These are phyloP conservation scores for Anthracocystis panici-leucophaei DNA, from an alignment of 1,284 basidiomycete species.

Conservation along the genomic window DNA sequence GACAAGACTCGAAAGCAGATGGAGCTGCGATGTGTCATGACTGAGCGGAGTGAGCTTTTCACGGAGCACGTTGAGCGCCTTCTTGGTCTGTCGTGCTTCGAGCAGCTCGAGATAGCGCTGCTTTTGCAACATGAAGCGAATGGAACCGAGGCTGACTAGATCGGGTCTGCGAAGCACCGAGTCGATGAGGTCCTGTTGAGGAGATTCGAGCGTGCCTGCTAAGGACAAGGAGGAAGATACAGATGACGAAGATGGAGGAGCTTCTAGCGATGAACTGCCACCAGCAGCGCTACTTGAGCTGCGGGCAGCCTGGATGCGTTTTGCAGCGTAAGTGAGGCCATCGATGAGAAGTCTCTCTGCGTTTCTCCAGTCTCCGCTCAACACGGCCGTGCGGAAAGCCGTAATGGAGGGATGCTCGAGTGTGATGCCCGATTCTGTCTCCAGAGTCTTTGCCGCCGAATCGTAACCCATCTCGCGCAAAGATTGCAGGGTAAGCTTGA, in stretches of 20 bases:
- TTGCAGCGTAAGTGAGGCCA: constrained; percentile 56
- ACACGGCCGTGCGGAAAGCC: constrained; percentile 83
- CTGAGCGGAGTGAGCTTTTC: constrained; percentile 81
- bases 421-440: constrained; percentile 90
- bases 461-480: constrained; percentile 91
- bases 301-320: constrained; percentile 38
- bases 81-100: constrained; percentile 82
- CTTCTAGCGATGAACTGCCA: constrained; percentile 2
- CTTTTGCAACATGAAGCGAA: constrained; percentile 86
- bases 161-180: constrained; percentile 53
- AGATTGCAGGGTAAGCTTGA: constrained; percentile 89
- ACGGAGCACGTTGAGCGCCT: constrained; percentile 85
- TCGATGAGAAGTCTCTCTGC: constrained; percentile 79
- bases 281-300: background rate
- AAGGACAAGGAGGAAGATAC: constrained; percentile 21
- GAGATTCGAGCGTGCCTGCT: constrained; percentile 11
- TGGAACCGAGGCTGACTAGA: constrained; percentile 71
- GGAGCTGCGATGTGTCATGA: constrained; percentile 53
- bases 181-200: constrained; percentile 42
- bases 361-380: constrained; percentile 85
- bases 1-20: constrained; percentile 62
- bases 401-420: constrained; percentile 84
- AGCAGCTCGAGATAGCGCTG: constrained; percentile 98
- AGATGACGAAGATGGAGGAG: constrained; percentile 22
- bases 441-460: constrained; percentile 88